Base-by-base conservation (phyloP, 73 alveolate species). In the Symbiodinium natans region DNA sequence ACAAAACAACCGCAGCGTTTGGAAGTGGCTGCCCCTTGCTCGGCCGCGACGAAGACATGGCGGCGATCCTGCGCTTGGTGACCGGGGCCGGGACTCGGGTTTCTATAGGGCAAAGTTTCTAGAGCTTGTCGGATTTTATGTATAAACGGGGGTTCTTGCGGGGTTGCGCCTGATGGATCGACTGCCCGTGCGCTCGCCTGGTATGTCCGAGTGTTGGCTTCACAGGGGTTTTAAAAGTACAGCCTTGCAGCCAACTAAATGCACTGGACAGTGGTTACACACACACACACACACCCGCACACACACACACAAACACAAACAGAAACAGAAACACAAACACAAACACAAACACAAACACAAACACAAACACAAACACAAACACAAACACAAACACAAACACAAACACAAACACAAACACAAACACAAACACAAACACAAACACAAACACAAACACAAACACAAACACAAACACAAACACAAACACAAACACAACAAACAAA, bases 41-140 rank as follows among this genome's bases (percentile, higher is more conserved):
- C 77, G 75, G 75, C 33, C 31, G 34, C 36, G 75, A 17, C 0
- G 27, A 7, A 7, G 77, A 31, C 77, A 63, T 63, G 77, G 77
- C 77, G 9, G 38, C 77, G 77, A 63, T 63, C 77, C 77, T 63
- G 36, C 77, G 77, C 77, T 63, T 63, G 77, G 77, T 63, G 77
- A 63, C 77, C 36, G 77, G 77, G 77, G 77, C 77, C 77, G 77
- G 77, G 34, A 13, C 59, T 63, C 4, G 77, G 77, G 77, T 27
- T 63, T 27, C 36, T 31, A 33, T n/a, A 59, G 34, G 11, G 34
- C 77, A 59, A 13, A 46, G 6, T 6, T 46, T 9, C 6, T 46
- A 13, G 6, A 46, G 13, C 6, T 13, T 46, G 21, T 46, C 13
- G 13, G 6, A 9, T 6, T 46, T 46, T 46, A 13, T 13, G 59